Percentiles rank a stretch among this genome's conserved stretches.
Conservation (phyloP, 176 grass and related monocot genomes). For the Oryza coarctata region DNA sequence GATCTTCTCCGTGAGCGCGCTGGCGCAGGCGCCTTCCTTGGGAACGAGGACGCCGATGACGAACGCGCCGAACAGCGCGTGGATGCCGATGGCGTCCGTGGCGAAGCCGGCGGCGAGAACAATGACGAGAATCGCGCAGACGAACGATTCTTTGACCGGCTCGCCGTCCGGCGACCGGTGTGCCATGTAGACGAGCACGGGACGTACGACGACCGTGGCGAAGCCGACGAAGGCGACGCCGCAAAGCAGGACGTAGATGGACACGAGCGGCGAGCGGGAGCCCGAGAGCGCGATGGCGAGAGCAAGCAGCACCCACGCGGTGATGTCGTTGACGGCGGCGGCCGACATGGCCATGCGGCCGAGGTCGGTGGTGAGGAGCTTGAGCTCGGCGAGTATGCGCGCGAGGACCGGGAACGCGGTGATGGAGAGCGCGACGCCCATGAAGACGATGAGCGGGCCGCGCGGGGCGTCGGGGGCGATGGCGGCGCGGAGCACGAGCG, state of each 20-base stretch:
- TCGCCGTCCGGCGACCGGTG: constrained; percentile 49
- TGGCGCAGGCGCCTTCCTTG: constrained; percentile 55
- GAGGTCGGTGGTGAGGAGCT: constrained; percentile 71
- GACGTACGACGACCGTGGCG: constrained; percentile 34
- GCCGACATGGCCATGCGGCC: constrained; percentile 86
- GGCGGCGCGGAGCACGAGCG: constrained; percentile 41
- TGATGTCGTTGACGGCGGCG: constrained; percentile 55
- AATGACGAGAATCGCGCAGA: constrained; percentile 38
- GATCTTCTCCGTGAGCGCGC: constrained; percentile 59
- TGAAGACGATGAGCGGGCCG: constrained; percentile 53
- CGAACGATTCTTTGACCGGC: constrained; percentile 51
- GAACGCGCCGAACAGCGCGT: constrained; percentile 72
- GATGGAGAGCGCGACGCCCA: constrained; percentile 64
- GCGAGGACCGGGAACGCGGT: constrained; percentile 69
- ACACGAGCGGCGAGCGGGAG: constrained; percentile 47
- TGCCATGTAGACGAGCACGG: constrained; percentile 43
- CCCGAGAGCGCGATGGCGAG: constrained; percentile 63
- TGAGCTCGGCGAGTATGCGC: constrained; percentile 65
- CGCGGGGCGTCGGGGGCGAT: constrained; percentile 17
- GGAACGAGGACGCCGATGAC: constrained; percentile 59
- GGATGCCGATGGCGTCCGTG: constrained; percentile 67
- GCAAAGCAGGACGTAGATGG: constrained; percentile 54
- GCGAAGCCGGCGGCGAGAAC: constrained; percentile 49
- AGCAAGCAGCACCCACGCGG: constrained; percentile 59
- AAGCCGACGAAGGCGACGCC: constrained; percentile 35